Conservation (phyloP, 139 green algal species). For the Spirogloea muscicola region DNA sequence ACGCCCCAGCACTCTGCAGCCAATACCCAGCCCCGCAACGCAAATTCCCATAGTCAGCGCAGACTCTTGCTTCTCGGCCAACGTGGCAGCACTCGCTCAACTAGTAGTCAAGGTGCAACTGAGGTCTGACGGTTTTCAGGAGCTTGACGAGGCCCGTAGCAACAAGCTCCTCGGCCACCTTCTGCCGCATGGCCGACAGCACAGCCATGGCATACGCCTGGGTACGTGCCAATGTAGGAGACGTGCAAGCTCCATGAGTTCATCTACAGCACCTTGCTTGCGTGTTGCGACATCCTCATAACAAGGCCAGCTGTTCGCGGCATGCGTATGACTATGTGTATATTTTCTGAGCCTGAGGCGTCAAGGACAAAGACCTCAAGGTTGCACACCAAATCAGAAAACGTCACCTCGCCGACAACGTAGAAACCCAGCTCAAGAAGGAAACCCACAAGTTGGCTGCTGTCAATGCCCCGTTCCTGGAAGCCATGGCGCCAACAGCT, state of each 20-base stretch:
- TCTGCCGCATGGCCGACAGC: slow-evolving; percentile 23
- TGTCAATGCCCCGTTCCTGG: slow-evolving; percentile 43
- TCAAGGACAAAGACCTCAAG: not conserved
- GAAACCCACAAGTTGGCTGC: slow-evolving; percentile 25
- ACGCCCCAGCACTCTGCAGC: not conserved
- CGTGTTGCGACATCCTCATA: not conserved
- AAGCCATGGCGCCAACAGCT: no score
- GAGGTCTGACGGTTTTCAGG: slow-evolving; percentile 11
- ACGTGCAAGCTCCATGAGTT: not conserved
- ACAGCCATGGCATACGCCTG: slow-evolving; percentile 19
- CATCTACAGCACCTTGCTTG: not conserved
- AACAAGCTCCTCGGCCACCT: slow-evolving; percentile 24
- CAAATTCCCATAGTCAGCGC: not conserved
- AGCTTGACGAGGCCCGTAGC: slow-evolving; percentile 33
- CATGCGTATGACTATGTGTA: not conserved
- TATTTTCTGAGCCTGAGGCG: not conserved
- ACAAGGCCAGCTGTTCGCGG: not conserved
- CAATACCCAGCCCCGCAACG: not conserved
- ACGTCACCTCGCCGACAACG: slow-evolving; percentile 17
- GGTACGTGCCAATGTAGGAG: no score
- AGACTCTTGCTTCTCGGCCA: not conserved
- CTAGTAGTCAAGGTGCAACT: not conserved
- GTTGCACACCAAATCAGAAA: not conserved
- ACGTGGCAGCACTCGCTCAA: not conserved
- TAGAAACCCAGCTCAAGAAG: slow-evolving; percentile 44